These are phyloP conservation scores for Candida krabiensis DNA, from an alignment of 805 yeast genomes.

Conservation along the genomic window DNA sequence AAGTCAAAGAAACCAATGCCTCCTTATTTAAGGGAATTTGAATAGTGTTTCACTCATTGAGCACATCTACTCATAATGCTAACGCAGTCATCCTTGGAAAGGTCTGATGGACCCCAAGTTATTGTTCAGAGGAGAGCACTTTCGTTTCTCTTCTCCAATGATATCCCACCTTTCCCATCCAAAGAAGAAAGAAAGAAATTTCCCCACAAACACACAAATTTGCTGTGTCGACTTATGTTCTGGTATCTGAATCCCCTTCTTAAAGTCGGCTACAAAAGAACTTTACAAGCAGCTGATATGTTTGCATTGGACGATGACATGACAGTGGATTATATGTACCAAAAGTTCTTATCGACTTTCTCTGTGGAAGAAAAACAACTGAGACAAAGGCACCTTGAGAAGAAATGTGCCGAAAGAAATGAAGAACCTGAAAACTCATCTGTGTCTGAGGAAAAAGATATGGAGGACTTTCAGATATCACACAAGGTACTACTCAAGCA, in stretches of 20 bases:
- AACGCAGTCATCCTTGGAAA: no score
- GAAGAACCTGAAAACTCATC: constrained; percentile 21
- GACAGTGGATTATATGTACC: constrained; percentile 41
- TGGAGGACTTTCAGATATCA: constrained; percentile 28
- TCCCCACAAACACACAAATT: constrained; percentile 46
- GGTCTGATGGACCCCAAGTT: no score
- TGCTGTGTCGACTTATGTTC: constrained; percentile 49
- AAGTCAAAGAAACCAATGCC: no score
- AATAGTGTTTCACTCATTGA: no score
- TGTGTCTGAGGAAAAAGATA: constrained; percentile 18
- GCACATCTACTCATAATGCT: no score
- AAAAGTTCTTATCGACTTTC: constrained; percentile 36
- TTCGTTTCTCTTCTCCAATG: constrained; percentile 47
- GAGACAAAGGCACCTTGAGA: constrained; percentile 26
- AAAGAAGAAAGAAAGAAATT: constrained; percentile 51
- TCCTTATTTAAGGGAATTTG: no score
- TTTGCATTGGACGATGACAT: constrained; percentile 44
- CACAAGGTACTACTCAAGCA: constrained; percentile 32
- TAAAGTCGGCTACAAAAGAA: constrained; percentile 68
- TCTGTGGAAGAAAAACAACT: constrained; percentile 32
- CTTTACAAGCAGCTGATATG: constrained; percentile 64
- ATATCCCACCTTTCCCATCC: constrained; percentile 50
- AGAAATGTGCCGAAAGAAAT: constrained; percentile 30
- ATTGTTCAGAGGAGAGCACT: constrained; percentile 52
- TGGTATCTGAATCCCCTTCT: constrained; percentile 71